phyloP scores from a whole-genome alignment of 257 asterid species.

The Plantago elongata region DNA sequence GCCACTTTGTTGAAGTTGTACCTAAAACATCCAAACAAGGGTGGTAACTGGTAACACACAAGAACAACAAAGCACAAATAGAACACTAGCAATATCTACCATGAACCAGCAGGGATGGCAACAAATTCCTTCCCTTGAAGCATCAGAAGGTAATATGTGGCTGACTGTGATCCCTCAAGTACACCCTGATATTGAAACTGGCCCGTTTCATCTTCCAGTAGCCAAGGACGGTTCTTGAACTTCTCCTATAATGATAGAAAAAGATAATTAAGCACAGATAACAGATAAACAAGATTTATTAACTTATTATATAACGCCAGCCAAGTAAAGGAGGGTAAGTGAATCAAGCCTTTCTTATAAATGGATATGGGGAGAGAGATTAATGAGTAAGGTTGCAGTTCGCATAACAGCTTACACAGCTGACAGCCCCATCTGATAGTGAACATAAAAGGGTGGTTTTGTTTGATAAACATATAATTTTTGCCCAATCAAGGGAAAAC shows the following conservation, averaged over 20 bases:
- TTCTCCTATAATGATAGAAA: slow-evolving; percentile 56
- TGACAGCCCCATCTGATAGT: not conserved
- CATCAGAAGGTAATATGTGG: slow-evolving; percentile 92
- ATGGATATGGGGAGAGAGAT: not conserved
- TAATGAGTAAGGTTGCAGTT: not conserved
- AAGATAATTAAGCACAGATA: slow-evolving; percentile 9
- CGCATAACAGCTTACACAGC: slow-evolving; percentile 11
- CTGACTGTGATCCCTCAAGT: slow-evolving; percentile 91
- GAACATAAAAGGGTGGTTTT: slow-evolving; percentile 4
- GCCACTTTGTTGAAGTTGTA: slow-evolving; percentile 96
- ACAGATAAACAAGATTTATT: slow-evolving; percentile 7
- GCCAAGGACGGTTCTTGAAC: slow-evolving; percentile 93
- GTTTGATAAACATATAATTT: slow-evolving; percentile 11
- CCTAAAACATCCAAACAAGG: slow-evolving; percentile 38
- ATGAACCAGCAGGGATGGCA: slow-evolving; percentile 97
- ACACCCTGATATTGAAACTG: slow-evolving; percentile 81
- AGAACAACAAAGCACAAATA: not conserved
- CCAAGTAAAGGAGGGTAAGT: slow-evolving; percentile 11
- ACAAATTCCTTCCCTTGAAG: slow-evolving; percentile 91
- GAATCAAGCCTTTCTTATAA: not conserved
- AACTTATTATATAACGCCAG: slow-evolving; percentile 12
- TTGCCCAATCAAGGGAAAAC: not conserved
- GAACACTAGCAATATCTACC: slow-evolving; percentile 40
- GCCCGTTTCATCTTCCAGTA: slow-evolving; percentile 96
- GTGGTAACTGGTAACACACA: not conserved